A percentile compares a stretch with the other conserved stretches of the same genome.
These are phyloP conservation scores for Boechera retrofracta DNA, from an alignment of 345 rosid species.

Conservation along the genomic window DNA sequence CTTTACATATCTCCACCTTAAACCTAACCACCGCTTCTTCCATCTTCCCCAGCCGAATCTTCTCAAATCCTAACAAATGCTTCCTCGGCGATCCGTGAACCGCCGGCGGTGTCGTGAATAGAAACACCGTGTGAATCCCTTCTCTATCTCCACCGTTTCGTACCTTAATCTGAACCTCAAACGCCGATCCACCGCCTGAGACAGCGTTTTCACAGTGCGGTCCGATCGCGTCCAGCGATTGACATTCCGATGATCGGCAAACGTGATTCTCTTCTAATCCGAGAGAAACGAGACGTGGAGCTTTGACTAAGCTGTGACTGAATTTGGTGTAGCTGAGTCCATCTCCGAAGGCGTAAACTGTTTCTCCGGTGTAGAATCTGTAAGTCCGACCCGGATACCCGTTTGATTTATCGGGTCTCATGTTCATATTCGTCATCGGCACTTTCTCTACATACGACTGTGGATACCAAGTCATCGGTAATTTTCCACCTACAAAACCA, in stretches of 20 bases:
- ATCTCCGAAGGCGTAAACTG: conserved; percentile 83
- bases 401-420: conserved; percentile 73
- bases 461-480: conserved; percentile 99
- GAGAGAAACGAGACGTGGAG: conserved; percentile 60
- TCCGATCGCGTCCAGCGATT: conserved; percentile 60
- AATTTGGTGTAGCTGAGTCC: conserved; percentile 72
- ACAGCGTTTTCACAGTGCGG: conserved; percentile 54
- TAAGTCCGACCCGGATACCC: conserved; percentile 94
- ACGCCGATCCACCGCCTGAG: conserved; percentile 36
- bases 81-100: conserved; percentile 75
- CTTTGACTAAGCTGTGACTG: conserved; percentile 57
- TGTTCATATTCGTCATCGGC: conserved; percentile 95
- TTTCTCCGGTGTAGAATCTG: conserved; percentile 87
- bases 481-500: conserved; percentile 70
- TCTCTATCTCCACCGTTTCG: conserved; percentile 56
- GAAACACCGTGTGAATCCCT: conserved; percentile 66
- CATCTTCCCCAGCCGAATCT: conserved; percentile 56
- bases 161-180: conserved; percentile 63
- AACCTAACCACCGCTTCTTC: conserved; percentile 59
- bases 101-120: conserved; percentile 62
- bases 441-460: conserved; percentile 71
- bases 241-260: conserved; percentile 66
- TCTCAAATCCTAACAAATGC: conserved; percentile 77
- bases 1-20: conserved; percentile 74
- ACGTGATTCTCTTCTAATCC: conserved; percentile 56